Conservation (phyloP, 2,329 filamentous ascomycete genomes). For the Epichloe elymi region DNA sequence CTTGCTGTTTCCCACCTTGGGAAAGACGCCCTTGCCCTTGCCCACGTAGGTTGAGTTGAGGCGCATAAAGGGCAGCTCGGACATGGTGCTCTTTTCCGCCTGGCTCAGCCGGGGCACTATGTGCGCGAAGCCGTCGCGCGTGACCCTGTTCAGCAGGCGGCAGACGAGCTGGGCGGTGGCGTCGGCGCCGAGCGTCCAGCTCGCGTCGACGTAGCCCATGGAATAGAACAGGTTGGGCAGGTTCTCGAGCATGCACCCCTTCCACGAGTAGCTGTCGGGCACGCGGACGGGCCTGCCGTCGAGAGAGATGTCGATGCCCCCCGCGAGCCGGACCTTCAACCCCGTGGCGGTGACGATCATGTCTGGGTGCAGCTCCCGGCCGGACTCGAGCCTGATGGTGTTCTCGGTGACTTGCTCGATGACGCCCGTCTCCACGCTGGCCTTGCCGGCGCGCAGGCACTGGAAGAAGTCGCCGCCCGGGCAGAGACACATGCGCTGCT, state of each 20-base stretch:
- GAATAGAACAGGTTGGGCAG: conserved; percentile 47
- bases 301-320: conserved; percentile 33
- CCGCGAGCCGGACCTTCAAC: conserved; percentile 43
- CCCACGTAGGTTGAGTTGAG: conserved; percentile 5
- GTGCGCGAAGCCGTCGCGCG: background rate
- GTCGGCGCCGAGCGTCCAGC: conserved; percentile 49
- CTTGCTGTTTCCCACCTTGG: background rate
- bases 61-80: conserved; percentile 1
- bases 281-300: conserved; percentile 35
- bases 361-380: conserved; percentile 40
- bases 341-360: conserved; percentile 56
- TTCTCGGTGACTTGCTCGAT: conserved; percentile 33
- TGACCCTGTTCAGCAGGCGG: background rate
- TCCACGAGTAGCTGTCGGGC: conserved; percentile 41
- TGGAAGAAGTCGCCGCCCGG: conserved; percentile 39
- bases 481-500: conserved; percentile 60
- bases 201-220: conserved; percentile 49
- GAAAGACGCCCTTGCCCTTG: background rate
- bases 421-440: conserved; percentile 30
- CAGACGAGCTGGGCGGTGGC: conserved; percentile 5
- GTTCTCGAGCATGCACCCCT: conserved; percentile 46
- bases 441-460: conserved; percentile 25
- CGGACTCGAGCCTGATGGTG: conserved; percentile 29
- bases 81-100: conserved; percentile 2
- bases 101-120: background rate